These are phyloP conservation scores for Talaromyces funiculosus DNA, from an alignment of 2,329 filamentous ascomycete genomes.

Conservation along the genomic window DNA sequence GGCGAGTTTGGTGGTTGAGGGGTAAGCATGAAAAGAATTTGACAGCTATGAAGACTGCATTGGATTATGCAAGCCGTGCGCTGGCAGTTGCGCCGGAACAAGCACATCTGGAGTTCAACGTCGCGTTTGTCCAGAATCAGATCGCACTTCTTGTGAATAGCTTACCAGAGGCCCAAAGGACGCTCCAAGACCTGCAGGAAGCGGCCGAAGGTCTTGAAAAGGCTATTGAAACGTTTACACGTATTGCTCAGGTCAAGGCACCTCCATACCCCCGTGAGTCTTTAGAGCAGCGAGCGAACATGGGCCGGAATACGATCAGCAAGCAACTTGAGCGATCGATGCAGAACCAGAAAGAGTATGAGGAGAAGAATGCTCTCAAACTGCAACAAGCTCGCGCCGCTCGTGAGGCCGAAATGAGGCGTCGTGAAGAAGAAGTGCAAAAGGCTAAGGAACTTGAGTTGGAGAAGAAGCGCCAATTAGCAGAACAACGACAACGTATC, in stretches of 20 bases:
- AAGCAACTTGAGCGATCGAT: constrained; percentile 84
- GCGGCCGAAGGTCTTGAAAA: constrained; percentile 76
- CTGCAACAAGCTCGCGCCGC: constrained; percentile 72
- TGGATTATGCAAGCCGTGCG: constrained; percentile 62
- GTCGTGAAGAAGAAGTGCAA: constrained; percentile 69
- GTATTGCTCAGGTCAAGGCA: constrained; percentile 55
- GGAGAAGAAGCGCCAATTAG: constrained; percentile 72
- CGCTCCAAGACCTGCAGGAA: constrained; percentile 71
- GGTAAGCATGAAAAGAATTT: constrained; percentile 64
- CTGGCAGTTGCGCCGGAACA: constrained; percentile 74
- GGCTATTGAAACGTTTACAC: constrained; percentile 66
- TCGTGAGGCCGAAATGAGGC: constrained; percentile 72
- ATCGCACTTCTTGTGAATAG: constrained; percentile 74
- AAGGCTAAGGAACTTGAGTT: constrained; percentile 63
- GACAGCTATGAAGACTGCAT: constrained; percentile 56
- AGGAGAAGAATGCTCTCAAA: constrained; percentile 86
- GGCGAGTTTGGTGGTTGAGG: constrained; percentile 78
- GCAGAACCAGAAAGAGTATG: constrained; percentile 81
- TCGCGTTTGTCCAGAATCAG: constrained; percentile 95
- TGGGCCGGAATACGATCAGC: constrained; percentile 92
- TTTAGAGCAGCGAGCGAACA: constrained; percentile 91
- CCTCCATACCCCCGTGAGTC: constrained; percentile 87
- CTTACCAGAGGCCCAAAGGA: constrained; percentile 69
- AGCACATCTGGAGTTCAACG: constrained; percentile 91
- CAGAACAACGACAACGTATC: constrained; percentile 79